Percentiles rank a stretch among this genome's conserved stretches.
Evolutionary conservation across 2,329 filamentous ascomycete genomes (phyloP).

Genomic region (Nakataea oryzae): DNA sequence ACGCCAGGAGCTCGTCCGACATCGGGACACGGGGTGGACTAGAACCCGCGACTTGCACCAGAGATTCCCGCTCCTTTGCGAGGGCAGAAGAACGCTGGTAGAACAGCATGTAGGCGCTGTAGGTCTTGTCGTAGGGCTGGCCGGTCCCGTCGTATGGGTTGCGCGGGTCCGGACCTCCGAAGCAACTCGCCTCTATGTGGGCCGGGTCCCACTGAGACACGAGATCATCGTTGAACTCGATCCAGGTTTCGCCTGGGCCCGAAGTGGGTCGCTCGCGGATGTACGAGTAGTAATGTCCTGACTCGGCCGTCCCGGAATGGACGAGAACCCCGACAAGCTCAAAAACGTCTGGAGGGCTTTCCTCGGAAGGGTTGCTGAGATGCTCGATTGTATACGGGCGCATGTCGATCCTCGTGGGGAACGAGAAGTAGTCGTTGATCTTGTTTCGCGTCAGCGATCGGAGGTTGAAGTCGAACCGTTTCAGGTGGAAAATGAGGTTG

Average conservation of each 20-base stretch:
- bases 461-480: slow-evolving; percentile 75
- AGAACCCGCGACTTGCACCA: slow-evolving; percentile 23
- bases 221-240: slow-evolving; percentile 89
- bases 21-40: slow-evolving; percentile 35
- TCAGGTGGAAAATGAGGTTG: slow-evolving; percentile 91
- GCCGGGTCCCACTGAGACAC: slow-evolving; percentile 66
- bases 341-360: slow-evolving; percentile 62
- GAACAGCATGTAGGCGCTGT: slow-evolving; percentile 96
- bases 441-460: slow-evolving; percentile 73
- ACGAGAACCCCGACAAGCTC: slow-evolving; percentile 93
- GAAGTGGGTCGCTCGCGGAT: slow-evolving; percentile 66
- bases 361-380: slow-evolving; percentile 51
- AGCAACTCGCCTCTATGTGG: slow-evolving; percentile 66
- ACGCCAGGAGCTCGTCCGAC: slow-evolving; percentile 34
- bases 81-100: slow-evolving; percentile 73
- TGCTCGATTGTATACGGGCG: slow-evolving; percentile 81
- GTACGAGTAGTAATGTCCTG: slow-evolving; percentile 95
- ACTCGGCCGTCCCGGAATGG: slow-evolving; percentile 85
- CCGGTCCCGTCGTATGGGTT: slow-evolving; percentile 32
- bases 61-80: slow-evolving; percentile 35
- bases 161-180: slow-evolving; percentile 58
- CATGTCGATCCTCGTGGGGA: slow-evolving; percentile 77
- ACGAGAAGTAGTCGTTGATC: slow-evolving; percentile 91
- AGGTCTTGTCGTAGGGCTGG: slow-evolving; percentile 52
- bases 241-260: slow-evolving; percentile 47